phyloP scores from a whole-genome alignment of 352 stramenopile genomes.

The Thalassiosira allenii region DNA sequence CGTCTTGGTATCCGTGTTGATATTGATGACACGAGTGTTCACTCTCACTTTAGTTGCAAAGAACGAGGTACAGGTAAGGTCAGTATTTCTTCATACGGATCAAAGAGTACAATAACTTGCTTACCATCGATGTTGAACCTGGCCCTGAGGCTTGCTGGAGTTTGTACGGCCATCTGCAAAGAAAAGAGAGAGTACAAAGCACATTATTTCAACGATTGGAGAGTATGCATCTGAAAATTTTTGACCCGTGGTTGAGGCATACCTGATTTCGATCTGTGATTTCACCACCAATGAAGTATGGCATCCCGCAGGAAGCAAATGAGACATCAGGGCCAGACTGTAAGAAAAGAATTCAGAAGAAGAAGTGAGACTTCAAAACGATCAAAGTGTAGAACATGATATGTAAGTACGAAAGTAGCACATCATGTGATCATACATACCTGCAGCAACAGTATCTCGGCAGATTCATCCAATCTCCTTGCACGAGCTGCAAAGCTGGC shows the following conservation, averaged over 20 bases:
- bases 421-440: slow-evolving; percentile 16
- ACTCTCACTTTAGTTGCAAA: slow-evolving; percentile 51
- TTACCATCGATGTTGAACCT: slow-evolving; percentile 77
- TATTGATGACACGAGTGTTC: slow-evolving; percentile 69
- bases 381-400: not conserved
- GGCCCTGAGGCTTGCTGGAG: slow-evolving; percentile 65
- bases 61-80: no score
- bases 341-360: no score
- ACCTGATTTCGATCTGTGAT: slow-evolving; percentile 59
- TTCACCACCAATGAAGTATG: slow-evolving; percentile 84
- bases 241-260: not conserved
- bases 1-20: slow-evolving; percentile 71
- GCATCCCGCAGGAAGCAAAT: slow-evolving; percentile 85
- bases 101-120: no score
- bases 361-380: no score
- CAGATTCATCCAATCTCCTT: slow-evolving; percentile 63
- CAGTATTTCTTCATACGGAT: not conserved
- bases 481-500: slow-evolving; percentile 79
- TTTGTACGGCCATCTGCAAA: slow-evolving; percentile 75
- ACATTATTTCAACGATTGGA: slow-evolving; percentile 8
- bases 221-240: no score
- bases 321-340: slow-evolving; percentile 79
- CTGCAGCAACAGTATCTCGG: slow-evolving; percentile 79
- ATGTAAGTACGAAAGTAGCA: not conserved
- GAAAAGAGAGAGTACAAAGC: not conserved